These are phyloP conservation scores for Colletotrichum siamense DNA, from an alignment of 2,329 filamentous ascomycete genomes.

Conservation along the genomic window DNA sequence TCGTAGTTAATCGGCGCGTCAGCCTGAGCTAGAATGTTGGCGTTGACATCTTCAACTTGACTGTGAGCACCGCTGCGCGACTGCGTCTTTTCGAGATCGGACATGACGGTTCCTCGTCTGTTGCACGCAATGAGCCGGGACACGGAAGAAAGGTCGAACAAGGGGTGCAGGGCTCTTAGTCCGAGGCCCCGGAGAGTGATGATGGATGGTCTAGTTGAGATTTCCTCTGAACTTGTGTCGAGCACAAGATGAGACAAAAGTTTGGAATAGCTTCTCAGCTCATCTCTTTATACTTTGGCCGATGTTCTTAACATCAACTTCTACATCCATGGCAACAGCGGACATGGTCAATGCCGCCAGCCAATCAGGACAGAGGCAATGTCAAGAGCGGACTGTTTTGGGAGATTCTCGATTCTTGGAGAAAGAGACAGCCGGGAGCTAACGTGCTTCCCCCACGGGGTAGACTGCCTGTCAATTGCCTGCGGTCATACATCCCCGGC, in stretches of 20 bases:
- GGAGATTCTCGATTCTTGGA: background rate
- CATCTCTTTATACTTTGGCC: background rate
- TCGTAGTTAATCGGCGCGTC: slow-evolving; percentile 29
- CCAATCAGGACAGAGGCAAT: background rate
- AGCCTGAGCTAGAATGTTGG: background rate
- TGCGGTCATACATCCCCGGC: background rate
- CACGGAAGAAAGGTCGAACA: background rate
- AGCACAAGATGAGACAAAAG: background rate
- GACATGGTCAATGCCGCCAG: background rate
- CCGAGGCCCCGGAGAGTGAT: background rate
- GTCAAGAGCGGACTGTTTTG: background rate
- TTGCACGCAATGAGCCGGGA: background rate
- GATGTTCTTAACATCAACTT: background rate
- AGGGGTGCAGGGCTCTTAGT: background rate
- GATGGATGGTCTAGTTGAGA: background rate
- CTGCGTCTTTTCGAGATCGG: background rate
- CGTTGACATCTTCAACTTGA: background rate
- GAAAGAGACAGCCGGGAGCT: background rate
- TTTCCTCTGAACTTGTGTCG: background rate
- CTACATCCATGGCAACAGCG: background rate
- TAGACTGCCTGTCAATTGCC: background rate
- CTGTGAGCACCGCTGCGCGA: background rate
- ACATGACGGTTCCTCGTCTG: background rate
- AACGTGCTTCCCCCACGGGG: background rate
- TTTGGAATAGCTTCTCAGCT: background rate